Evolutionary conservation across 176 grass and related monocot genomes (phyloP), one percentile per base, ranked within the genome.

Genomic region (Oryza meridionalis): DNA sequence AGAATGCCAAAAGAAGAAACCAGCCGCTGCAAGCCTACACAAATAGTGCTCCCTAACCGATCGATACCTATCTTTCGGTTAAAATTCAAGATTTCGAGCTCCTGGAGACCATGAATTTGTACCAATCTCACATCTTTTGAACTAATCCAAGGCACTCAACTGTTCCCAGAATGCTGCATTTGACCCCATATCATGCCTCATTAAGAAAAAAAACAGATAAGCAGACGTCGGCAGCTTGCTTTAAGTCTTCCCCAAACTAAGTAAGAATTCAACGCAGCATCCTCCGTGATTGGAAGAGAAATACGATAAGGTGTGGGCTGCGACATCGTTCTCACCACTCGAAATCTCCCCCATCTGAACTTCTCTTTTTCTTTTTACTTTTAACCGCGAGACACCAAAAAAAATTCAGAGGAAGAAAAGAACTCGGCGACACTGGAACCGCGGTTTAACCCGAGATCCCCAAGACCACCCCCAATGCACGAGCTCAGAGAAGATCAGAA

Each of bases 221-320:
- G 53, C 5, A 85, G 77, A 83, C 29, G 84, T 86, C 88, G 74
- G 69, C 79, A 90, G 79, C 61, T 42, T 4, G 82, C 10, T 77
- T 77, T 35, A 3, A 84, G 73, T 33, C 50, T 6, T 4, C 12
- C 64, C 25, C 15, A 42, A 40, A 38, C n/a, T 68, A 50, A 55
- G 27, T n/a, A 69, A 69, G 22, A 55, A 77, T 85, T 77, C 31
- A 77, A 70, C 59, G 45, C 72, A 76, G 32, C 21, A 55, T 77
- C 65, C 83, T 77, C 24, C 35, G 37, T 12, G 69, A 16, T 44
- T 49, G 63, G 49, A 35, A 70, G 69, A 47, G 47, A 25, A 67
- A 59, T 37, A 29, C 1, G 65, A 84, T 77, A 69, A 69, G 65
- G 65, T 42, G 63, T 29, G 32, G 22, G 42, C 65, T 25, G 73